Evolutionary conservation across 805 yeast species (phyloP).

Genomic region (Saccharomycopsis vini): DNA sequence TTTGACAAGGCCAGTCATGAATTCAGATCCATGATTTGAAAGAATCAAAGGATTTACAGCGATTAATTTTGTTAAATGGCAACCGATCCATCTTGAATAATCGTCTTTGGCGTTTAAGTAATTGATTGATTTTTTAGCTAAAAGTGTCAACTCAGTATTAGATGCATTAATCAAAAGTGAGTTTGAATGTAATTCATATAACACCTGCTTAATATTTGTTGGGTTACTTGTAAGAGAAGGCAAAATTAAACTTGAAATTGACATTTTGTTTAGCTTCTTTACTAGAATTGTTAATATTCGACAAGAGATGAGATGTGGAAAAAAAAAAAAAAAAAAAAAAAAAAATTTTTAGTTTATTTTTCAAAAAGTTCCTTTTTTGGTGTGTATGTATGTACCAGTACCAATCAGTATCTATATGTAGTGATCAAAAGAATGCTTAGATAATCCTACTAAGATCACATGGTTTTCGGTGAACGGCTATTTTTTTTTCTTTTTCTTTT

Average conservation of each 20-base stretch:
- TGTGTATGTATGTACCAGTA: too few relatives aligned
- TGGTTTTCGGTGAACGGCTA: too few relatives aligned
- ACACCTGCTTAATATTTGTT: neutral
- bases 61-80: conserved; percentile 8
- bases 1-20: conserved; percentile 34
- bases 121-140: conserved; percentile 10
- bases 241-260: conserved; percentile 11
- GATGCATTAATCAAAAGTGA: conserved; percentile 3
- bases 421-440: too few relatives aligned
- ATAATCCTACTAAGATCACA: too few relatives aligned
- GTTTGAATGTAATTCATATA: conserved; percentile 4
- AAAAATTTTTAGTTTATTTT: too few relatives aligned
- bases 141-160: conserved; percentile 5
- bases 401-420: too few relatives aligned
- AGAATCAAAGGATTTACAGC: conserved; percentile 29
- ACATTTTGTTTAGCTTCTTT: too few relatives aligned
- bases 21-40: conserved; percentile 33
- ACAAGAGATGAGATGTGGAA: too few relatives aligned
- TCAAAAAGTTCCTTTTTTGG: too few relatives aligned
- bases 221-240: conserved; percentile 15
- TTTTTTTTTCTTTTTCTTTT: too few relatives aligned
- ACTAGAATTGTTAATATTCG: too few relatives aligned
- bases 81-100: conserved; percentile 16
- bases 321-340: too few relatives aligned
- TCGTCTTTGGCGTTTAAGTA: conserved; percentile 9